phyloP scores from a whole-genome alignment of 805 yeast species.

The Lipomyces kockii region DNA sequence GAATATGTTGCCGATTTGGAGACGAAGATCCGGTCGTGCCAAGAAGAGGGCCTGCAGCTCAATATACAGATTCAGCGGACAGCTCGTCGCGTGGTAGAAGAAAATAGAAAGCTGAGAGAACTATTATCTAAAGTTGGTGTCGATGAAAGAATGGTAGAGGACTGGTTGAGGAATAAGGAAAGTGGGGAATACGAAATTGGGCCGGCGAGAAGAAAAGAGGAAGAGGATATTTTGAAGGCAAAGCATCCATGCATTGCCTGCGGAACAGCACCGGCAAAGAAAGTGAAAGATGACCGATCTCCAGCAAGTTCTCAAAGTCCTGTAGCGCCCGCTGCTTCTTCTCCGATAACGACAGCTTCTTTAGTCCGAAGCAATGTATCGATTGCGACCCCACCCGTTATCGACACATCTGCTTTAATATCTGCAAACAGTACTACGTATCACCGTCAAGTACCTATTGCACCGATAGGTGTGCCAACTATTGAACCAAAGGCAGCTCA shows the following conservation, averaged over 20 bases:
- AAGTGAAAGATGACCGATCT: neutral
- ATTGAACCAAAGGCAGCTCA: conserved; percentile 3
- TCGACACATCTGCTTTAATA: neutral
- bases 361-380: neutral
- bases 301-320: neutral
- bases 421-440: neutral
- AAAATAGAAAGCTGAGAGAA: conserved; percentile 27
- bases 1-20: conserved; percentile 32
- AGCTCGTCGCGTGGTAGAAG: conserved; percentile 33
- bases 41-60: conserved; percentile 31
- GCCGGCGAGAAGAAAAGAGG: conserved; percentile 16
- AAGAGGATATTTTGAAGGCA: conserved; percentile 21
- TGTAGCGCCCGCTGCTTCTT: neutral
- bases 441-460: neutral
- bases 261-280: conserved; percentile 25
- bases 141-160: conserved; percentile 24
- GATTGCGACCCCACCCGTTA: too few species aligned
- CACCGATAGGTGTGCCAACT: neutral
- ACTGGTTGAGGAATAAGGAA: conserved; percentile 18
- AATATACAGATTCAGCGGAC: conserved; percentile 34
- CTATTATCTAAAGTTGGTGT: conserved; percentile 23
- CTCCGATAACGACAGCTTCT: neutral
- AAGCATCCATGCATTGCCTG: conserved; percentile 32
- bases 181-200: conserved; percentile 11
- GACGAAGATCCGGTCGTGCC: conserved; percentile 28